Evolutionary conservation across 2,329 filamentous ascomycete species (phyloP).

Genomic region (Dissoconium aciculare): DNA sequence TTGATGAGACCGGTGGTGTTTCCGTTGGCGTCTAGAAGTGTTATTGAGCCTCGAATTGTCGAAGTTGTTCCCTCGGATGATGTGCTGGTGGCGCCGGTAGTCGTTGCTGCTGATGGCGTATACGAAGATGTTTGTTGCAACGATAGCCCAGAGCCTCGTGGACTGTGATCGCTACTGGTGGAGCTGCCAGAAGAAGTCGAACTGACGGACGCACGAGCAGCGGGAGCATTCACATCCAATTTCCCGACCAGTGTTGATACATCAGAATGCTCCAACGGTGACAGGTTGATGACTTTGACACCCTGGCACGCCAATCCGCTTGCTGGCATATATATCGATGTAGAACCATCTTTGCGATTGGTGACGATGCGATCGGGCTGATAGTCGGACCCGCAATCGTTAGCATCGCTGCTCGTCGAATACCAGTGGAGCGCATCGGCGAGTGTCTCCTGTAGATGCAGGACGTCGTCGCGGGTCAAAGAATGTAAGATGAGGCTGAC

Average conservation of each 20-base stretch:
- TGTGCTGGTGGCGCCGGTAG: constrained; percentile 9
- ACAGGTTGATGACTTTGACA: constrained; percentile 49
- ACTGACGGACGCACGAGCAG: constrained; percentile 15
- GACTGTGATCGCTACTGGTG: constrained; percentile 13
- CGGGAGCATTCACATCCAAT: no score
- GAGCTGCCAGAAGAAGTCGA: constrained; percentile 13
- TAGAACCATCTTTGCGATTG: constrained; percentile 45
- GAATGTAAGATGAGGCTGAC: constrained; percentile 41
- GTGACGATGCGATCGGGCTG: constrained; percentile 49
- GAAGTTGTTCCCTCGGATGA: constrained; percentile 7
- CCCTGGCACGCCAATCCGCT: constrained; percentile 44
- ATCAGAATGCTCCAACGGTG: constrained; percentile 21
- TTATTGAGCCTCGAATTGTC: constrained; percentile 40
- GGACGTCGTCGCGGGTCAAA: constrained; percentile 41
- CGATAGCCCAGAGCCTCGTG: constrained; percentile 19
- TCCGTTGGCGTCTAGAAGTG: constrained; percentile 43
- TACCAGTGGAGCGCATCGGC: constrained; percentile 49
- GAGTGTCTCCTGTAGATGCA: constrained; percentile 42
- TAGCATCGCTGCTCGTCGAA: constrained; percentile 44
- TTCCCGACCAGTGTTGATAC: no score
- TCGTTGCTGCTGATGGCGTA: constrained; percentile 17
- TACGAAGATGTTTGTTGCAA: constrained; percentile 10
- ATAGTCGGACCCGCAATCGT: constrained; percentile 43
- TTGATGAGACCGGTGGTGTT: constrained; percentile 49
- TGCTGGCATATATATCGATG: constrained; percentile 53